Base-by-base conservation (phyloP, 2,329 filamentous ascomycete genomes). In the Colletotrichum eleusines region DNA sequence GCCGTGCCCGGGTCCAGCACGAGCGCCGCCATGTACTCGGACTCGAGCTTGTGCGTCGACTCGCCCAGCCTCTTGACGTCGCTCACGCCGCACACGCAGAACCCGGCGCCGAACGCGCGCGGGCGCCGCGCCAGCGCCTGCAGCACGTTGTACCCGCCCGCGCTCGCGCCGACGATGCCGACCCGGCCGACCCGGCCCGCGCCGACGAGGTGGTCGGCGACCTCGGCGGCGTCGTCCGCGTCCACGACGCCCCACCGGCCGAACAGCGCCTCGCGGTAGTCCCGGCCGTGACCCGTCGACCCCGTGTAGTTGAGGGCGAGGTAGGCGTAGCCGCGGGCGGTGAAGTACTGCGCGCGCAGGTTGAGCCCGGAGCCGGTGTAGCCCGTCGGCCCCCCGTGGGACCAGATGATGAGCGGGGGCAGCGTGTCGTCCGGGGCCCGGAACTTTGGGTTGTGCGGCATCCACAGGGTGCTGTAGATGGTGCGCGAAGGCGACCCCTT, bases 31-130 rank as follows among this genome's bases (percentile, higher is more conserved):
- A 84, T 78, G 74, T 89, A 88, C 61, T 84, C 82, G 0, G 80
- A 83, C 75, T 89, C 87, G n/a, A 88, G 83, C 76, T 89, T 89
- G 75, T 89, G 87, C 0, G 86, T 88, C 26, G 83, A 81, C 2
- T 78, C 79, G 20, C 79, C 80, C 1, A 89, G 78, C 0, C 79
- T 78, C 50, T 80, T 80, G n/a, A 88, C 75, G 31, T 88, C 85
- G 48, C 84, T 84, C 38, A 89, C 83, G 3, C 87, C 87, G 33
- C 83, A 87, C 1, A 83, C 79, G 63, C 83, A 84, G 3, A 87
- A 81, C 0, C 86, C 87, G 0, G 81, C 84, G 0, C 85, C 83
- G 73, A 87, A 89, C 0, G 81, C 77, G 0, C 78, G 76, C 0
- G 87, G 84, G 61, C 85, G 82, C 44, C 80, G 80, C 28, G 83